Evolutionary conservation across 2,329 filamentous ascomycete species (phyloP).

Genomic region (Pseudocercospora ulei): DNA sequence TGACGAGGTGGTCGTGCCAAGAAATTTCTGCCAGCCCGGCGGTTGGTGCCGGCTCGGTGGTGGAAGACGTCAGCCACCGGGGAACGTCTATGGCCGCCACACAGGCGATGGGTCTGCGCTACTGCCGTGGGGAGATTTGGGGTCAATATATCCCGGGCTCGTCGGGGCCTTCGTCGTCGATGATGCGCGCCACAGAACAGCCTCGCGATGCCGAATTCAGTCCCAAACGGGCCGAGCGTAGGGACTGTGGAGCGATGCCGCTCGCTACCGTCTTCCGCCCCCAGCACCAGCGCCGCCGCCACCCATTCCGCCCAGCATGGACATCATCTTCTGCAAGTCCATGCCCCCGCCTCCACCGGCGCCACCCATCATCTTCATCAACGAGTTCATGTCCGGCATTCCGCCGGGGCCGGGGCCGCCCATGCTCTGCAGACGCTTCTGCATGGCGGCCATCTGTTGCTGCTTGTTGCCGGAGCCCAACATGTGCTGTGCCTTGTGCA

Average conservation of each 20-base stretch:
- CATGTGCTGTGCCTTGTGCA: slow-evolving; percentile 83
- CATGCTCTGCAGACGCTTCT: slow-evolving; percentile 89
- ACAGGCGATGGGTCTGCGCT: too few relatives aligned
- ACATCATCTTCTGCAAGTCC: slow-evolving; percentile 64
- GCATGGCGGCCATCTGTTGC: slow-evolving; percentile 92
- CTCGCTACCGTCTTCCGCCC: slow-evolving; percentile 3
- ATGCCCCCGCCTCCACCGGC: slow-evolving; percentile 46
- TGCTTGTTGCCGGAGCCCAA: slow-evolving; percentile 86
- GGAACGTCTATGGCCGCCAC: too few relatives aligned
- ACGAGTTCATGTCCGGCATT: slow-evolving; percentile 72
- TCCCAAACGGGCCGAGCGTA: too few relatives aligned
- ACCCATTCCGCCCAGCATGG: slow-evolving; percentile 57
- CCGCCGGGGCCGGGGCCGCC: slow-evolving; percentile 54
- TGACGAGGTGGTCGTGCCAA: too few relatives aligned
- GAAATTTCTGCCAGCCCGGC: too few relatives aligned
- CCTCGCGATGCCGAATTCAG: slow-evolving; percentile 5
- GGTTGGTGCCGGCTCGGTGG: too few relatives aligned
- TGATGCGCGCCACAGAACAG: neutral
- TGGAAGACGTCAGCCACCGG: too few relatives aligned
- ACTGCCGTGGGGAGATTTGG: too few relatives aligned
- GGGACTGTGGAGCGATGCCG: neutral
- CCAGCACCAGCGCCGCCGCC: slow-evolving; percentile 40
- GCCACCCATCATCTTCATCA: slow-evolving; percentile 86
- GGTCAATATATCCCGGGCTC: neutral
- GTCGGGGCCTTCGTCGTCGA: neutral